These are phyloP conservation scores for Coemansia sp. DNA, from an alignment of 192 early-diverging fungal species.

Conservation along the genomic window DNA sequence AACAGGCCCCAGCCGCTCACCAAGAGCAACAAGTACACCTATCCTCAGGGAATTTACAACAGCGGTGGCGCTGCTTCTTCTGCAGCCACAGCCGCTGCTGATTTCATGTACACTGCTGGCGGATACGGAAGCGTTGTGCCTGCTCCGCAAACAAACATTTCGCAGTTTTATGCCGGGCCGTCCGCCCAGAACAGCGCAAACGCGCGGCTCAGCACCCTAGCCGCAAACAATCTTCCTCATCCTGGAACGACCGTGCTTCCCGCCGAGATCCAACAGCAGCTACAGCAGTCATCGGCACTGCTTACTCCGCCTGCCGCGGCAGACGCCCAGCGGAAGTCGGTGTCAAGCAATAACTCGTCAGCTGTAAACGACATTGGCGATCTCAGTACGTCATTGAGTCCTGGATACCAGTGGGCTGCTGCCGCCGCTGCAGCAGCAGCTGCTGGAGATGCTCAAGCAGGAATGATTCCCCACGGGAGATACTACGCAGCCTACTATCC, in stretches of 20 bases:
- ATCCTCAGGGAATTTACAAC: background rate
- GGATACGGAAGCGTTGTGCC: conserved; percentile 15
- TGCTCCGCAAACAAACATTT: background rate
- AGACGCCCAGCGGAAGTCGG: conserved; percentile 23
- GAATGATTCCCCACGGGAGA: background rate
- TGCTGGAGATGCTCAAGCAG: conserved; percentile 5
- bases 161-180: conserved; percentile 1
- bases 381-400: conserved; percentile 12
- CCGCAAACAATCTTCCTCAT: conserved; percentile 6
- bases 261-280: conserved; percentile 5
- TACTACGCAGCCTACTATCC: conserved; percentile 8
- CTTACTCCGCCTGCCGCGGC: conserved; percentile 9
- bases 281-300: conserved; percentile 17
- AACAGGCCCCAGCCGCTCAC: conserved; percentile 20
- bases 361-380: conserved; percentile 10
- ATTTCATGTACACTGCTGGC: conserved; percentile 1
- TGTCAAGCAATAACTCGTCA: conserved; percentile 23
- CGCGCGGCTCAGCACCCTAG: background rate
- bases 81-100: conserved; percentile 20
- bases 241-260: conserved; percentile 6
- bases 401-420: background rate
- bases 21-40: background rate
- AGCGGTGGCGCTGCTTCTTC: conserved; percentile 6
- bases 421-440: background rate
- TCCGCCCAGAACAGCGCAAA: background rate